A percentile compares a stretch with the other conserved stretches of the same genome.
Conservation (phyloP, 176 grass and related monocot species). For the Aegilops longissima region DNA sequence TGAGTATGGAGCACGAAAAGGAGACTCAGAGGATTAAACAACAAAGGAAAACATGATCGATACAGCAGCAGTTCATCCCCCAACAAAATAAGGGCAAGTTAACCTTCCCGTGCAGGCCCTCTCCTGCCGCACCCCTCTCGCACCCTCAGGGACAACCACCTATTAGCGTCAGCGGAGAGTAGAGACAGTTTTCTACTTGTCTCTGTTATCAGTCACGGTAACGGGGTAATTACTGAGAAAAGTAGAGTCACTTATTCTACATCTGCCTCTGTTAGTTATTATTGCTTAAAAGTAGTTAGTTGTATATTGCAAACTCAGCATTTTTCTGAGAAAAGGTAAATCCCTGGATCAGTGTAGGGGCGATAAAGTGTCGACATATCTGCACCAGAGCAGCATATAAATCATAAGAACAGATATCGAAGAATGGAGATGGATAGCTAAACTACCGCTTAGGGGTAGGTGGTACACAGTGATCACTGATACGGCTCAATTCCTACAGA, state of each 20-base stretch:
- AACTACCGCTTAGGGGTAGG: neutral
- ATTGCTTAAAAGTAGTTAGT: neutral
- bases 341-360: neutral
- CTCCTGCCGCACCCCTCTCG: neutral
- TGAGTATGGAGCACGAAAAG: neutral
- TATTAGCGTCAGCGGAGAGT: neutral
- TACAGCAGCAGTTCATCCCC: neutral
- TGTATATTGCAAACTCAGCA: neutral
- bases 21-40: neutral
- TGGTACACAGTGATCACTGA: neutral
- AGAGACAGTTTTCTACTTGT: neutral
- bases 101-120: neutral
- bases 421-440: neutral
- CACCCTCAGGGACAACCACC: neutral
- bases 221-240: neutral
- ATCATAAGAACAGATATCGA: constrained; percentile 20
- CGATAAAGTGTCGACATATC: neutral
- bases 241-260: neutral
- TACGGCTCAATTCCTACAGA: neutral
- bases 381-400: constrained; percentile 6
- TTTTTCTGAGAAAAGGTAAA: neutral
- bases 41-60: neutral
- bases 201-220: neutral
- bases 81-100: neutral
- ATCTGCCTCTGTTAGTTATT: neutral